Conservation (phyloP, 805 yeast species). For the Candida corydali region DNA sequence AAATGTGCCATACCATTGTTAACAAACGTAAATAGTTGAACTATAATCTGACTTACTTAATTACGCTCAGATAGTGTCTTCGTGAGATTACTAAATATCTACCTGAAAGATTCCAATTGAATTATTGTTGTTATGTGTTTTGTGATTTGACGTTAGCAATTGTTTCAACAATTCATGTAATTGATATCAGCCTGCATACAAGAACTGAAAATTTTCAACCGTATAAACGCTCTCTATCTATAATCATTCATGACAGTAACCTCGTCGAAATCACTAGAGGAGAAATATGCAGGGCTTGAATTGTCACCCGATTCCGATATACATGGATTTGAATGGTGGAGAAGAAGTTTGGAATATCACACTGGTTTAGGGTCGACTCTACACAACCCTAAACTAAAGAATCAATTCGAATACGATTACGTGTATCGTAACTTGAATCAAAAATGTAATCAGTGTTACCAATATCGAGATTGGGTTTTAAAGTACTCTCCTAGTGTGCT, state of each 20-base stretch:
- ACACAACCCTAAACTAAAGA: conserved; percentile 33
- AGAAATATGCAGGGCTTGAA: conserved; percentile 1
- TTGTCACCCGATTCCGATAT: conserved; percentile 28
- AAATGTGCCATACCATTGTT: too few species aligned
- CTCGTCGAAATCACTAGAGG: not conserved
- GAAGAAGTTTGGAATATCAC: conserved; percentile 63
- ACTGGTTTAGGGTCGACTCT: conserved; percentile 64
- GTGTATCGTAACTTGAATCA: conserved; percentile 37
- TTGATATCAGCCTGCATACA: not conserved
- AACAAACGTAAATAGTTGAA: too few species aligned
- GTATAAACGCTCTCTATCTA: too few species aligned
- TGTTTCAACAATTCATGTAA: too few species aligned
- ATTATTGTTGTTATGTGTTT: too few species aligned
- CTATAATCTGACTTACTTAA: too few species aligned
- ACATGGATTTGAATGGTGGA: conserved; percentile 76
- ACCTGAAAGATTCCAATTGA: too few species aligned
- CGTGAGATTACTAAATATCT: too few species aligned
- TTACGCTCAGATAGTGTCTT: too few species aligned
- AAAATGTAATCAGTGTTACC: conserved; percentile 69
- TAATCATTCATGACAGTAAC: conserved; percentile 1
- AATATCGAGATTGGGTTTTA: conserved; percentile 76
- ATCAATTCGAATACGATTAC: conserved; percentile 56
- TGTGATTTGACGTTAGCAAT: too few species aligned
- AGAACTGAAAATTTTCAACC: conserved; percentile 1
- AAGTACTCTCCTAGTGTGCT: conserved; percentile 77